A percentile compares a stretch with the other conserved stretches of the same genome.
phyloP scores from a whole-genome alignment of 495 filamentous ascomycete species.

The Aspergillus nanangensis region DNA sequence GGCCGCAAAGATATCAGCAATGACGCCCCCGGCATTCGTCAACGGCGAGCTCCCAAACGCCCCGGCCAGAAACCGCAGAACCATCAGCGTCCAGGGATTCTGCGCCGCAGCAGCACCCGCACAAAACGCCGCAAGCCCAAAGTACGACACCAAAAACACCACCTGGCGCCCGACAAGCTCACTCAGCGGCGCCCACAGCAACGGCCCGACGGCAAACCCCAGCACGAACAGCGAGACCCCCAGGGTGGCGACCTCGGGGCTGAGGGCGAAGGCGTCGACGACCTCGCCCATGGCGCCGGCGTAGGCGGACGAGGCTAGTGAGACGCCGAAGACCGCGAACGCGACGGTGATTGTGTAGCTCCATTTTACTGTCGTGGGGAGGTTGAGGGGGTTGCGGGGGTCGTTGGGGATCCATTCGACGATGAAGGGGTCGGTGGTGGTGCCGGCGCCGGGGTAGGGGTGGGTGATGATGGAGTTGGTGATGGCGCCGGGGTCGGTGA shows the following conservation, averaged over 20 bases:
- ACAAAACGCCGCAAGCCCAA: slow-evolving; percentile 56
- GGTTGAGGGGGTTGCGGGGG: slow-evolving; percentile 58
- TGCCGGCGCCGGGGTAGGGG: slow-evolving; percentile 57
- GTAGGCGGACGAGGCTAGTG: slow-evolving; percentile 68
- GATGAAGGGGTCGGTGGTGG: slow-evolving; percentile 60
- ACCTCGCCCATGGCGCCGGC: slow-evolving; percentile 54
- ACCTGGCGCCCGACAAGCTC: slow-evolving; percentile 65
- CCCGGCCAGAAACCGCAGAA: slow-evolving; percentile 69
- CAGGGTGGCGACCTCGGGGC: slow-evolving; percentile 42
- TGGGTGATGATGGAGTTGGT: slow-evolving; percentile 45
- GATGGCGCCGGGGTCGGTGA: slow-evolving; percentile 22
- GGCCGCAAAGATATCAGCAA: slow-evolving; percentile 64
- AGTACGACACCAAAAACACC: slow-evolving; percentile 57
- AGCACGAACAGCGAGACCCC: slow-evolving; percentile 53
- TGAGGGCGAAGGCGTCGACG: slow-evolving; percentile 39
- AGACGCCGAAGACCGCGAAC: slow-evolving; percentile 63
- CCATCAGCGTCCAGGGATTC: slow-evolving; percentile 57
- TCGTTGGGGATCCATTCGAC: slow-evolving; percentile 64
- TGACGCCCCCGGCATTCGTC: slow-evolving; percentile 62
- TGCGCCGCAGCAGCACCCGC: slow-evolving; percentile 52
- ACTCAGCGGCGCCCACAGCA: slow-evolving; percentile 43
- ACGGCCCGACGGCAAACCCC: slow-evolving; percentile 24
- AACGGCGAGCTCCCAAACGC: slow-evolving; percentile 63
- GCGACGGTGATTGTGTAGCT: slow-evolving; percentile 53
- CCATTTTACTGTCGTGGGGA: slow-evolving; percentile 54